phyloP scores from a whole-genome alignment of 129 eudicot species.

The Flaveria sonorensis region DNA sequence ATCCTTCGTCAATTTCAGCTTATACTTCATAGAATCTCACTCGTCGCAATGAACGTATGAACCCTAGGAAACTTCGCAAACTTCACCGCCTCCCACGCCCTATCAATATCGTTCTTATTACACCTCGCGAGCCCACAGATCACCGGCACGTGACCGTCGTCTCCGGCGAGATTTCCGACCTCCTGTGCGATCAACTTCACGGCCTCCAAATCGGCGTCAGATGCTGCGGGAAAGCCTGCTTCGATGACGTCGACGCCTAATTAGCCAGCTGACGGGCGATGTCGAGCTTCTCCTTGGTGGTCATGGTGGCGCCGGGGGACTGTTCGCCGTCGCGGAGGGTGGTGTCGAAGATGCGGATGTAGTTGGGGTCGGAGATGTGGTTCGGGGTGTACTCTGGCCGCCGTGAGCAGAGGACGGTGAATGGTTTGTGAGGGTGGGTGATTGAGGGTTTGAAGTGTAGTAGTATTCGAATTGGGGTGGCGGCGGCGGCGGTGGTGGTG shows the following conservation, averaged over 20 bases:
- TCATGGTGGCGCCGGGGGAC: conserved; percentile 92
- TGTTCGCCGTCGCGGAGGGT: conserved; percentile 96
- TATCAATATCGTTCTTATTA: conserved; percentile 67
- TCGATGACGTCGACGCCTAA: conserved; percentile 88
- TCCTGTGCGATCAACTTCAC: conserved; percentile 68
- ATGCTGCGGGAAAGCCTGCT: conserved; percentile 94
- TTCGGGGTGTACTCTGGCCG: conserved; percentile 70
- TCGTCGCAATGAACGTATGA: conserved; percentile 86
- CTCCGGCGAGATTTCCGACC: conserved; percentile 58
- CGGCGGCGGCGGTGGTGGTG: conserved; percentile 13
- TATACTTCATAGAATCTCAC: conserved; percentile 87
- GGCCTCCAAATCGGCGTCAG: conserved; percentile 76
- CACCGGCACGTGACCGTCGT: conserved; percentile 63
- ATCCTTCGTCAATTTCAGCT: conserved; percentile 64
- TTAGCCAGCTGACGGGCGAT: conserved; percentile 71
- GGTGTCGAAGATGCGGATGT: conserved; percentile 84
- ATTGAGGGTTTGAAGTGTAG: conserved; percentile 21
- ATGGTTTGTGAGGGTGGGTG: neutral
- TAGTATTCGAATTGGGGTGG: conserved; percentile 13
- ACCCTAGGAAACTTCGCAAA: conserved; percentile 71
- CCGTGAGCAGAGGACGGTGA: conserved; percentile 38
- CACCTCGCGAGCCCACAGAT: conserved; percentile 88
- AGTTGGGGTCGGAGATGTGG: conserved; percentile 64
- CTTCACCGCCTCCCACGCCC: conserved; percentile 87
- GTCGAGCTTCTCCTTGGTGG: conserved; percentile 73